Evolutionary conservation across 805 yeast species (phyloP), one percentile per base, ranked within the genome.

Genomic region (Cyberlindnera mrakii): DNA sequence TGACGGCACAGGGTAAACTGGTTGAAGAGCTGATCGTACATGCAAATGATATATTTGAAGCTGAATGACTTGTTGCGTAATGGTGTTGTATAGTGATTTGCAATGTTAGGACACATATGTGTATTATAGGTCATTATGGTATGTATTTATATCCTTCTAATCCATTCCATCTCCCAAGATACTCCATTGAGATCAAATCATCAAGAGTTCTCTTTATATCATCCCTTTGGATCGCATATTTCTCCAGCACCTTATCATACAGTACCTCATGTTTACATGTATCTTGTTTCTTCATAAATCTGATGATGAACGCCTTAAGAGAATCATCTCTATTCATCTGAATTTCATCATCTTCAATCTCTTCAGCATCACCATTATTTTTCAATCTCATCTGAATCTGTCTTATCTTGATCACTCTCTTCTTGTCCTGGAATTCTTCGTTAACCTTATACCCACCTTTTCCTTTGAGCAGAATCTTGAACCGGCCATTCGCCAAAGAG

Each of bases 1-100:
- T 85, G 68, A 82, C 82, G 43, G 78, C 75, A 51, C 87, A 85
- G 63, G 82, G 86, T 36, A 75, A 75, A 44, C 85, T 88, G 4
- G 77, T 93, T 52, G 96, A 90, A 59, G 91, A 89, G 46, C 74
- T 93, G 56, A 79, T 91, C 65, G 64, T 74, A 46, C 88, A 88
- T 54, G 91, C 96, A 8, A 82, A 78, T 49, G 95, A 86, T 47
- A 90, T 93, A 29, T 79, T 79, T 57, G 85, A 79, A 51, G 79
- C 82, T 3, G 85, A 79, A 54, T 63, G 49, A 31, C 5, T 23
- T 23, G 27, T 23, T 23, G 27, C 9, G 11, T 31, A 31, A 15
- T 31, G 11, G 9, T 15, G 17, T 15, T 14, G 33, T 7, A 31
- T 16, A 14, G 15, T 31, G 17, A 16, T 31, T 17, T 33, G 19